Evolutionary conservation across 192 early-diverging fungal species (phyloP).

Genomic region (Ramicandelaber brevisporus): DNA sequence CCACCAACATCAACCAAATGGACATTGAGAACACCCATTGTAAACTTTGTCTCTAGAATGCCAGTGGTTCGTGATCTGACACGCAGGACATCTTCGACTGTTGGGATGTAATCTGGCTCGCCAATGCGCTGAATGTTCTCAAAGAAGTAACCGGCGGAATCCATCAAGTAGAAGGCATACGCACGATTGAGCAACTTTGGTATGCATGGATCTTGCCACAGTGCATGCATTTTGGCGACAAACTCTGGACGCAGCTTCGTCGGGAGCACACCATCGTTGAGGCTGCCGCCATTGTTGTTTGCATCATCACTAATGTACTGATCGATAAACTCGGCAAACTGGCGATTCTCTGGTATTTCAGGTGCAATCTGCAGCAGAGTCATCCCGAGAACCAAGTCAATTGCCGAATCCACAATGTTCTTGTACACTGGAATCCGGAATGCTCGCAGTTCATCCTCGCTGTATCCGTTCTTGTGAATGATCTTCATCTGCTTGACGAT

Average conservation of each 20-base stretch:
- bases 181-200: slow-evolving; percentile 36
- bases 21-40: slow-evolving; percentile 71
- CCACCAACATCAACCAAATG: slow-evolving; percentile 80
- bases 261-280: too few relatives aligned
- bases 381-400: slow-evolving; percentile 45
- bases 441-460: slow-evolving; percentile 41
- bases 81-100: slow-evolving; percentile 77
- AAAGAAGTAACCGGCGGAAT: slow-evolving; percentile 88
- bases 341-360: slow-evolving; percentile 19
- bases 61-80: slow-evolving; percentile 91
- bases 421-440: slow-evolving; percentile 63
- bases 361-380: slow-evolving; percentile 29
- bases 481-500: slow-evolving; percentile 97
- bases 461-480: slow-evolving; percentile 81
- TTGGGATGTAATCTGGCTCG: slow-evolving; percentile 58
- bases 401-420: slow-evolving; percentile 64
- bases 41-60: slow-evolving; percentile 84
- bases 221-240: slow-evolving; percentile 33
- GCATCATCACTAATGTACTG: slow-evolving; percentile 9
- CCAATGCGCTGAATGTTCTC: slow-evolving; percentile 66
- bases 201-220: slow-evolving; percentile 48
- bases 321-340: slow-evolving; percentile 8
- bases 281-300: too few relatives aligned
- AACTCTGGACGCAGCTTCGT: slow-evolving; percentile 32
- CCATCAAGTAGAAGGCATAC: slow-evolving; percentile 72